Base-by-base conservation (phyloP, 495 filamentous ascomycete species). In the Paragyromitra xinjiangensis region DNA sequence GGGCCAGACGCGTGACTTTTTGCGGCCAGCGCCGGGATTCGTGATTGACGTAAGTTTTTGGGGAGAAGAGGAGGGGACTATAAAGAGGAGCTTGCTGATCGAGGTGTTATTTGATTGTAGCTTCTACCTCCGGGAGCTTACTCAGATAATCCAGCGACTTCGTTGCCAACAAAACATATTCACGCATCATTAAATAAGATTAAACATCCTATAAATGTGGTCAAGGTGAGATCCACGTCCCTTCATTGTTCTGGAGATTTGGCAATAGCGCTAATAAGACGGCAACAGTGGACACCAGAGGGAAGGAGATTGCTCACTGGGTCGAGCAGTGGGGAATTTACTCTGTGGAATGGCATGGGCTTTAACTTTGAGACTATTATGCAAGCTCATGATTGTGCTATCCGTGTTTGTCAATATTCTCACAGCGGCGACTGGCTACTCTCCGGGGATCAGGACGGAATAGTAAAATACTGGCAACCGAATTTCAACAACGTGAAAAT, bases 301-400 rank as follows among this genome's bases (percentile, higher is more conserved):
- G 95, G 95, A 48, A 89, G 95, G 74, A 87, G 95, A 73, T 84
- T 99, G 58, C 87, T 99, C 80, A 98, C 95, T 0, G 95, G 93
- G 24, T 95, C 93, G 1, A 95, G 93, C 82, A 98, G 94, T 81
- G 95, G 95, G 69, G 95, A 99, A 83, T 99, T 99, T 80, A 99
- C 96, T 61, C 85, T 99, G 3, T 99, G 95, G 95, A 99, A 99
- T 83, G 95, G 95, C 71, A 98, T 93, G 59, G 95, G 93, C 0
- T 99, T 99, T 87, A 99, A 99, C 83, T 99, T 99, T 80, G 95
- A 99, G 85, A 99, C 95, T 1, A 97, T 98, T 50, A 96, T 97
- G 92, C 94, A 97, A 84, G 95, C 95, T 48, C 95, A 99, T 83
- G 96, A 99, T 84, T 90, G 91, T 51, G 94, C 94, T 65, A 95